Evolutionary conservation across 306 rosid genomes (phyloP).

Genomic region (Senna siamea): DNA sequence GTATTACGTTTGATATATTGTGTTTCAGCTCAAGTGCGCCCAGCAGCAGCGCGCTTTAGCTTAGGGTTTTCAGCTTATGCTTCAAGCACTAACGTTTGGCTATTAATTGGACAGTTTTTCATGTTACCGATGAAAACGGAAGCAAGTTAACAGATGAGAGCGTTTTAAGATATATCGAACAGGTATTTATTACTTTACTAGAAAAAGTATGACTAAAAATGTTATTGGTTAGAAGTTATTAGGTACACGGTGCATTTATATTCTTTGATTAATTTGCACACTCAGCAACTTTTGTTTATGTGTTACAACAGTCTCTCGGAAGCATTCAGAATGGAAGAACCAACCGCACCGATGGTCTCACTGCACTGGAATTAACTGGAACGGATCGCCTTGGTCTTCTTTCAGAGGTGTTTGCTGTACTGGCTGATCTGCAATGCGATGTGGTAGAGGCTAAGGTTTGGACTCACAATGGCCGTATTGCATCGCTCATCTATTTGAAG

Average conservation of each 20-base stretch:
- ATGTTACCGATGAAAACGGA: slow-evolving; percentile 82
- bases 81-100: background rate
- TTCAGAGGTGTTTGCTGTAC: slow-evolving; percentile 91
- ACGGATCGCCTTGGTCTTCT: slow-evolving; percentile 91
- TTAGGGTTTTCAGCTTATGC: background rate
- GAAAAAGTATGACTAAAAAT: slow-evolving; percentile 5
- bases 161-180: slow-evolving; percentile 73
- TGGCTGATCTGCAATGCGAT: slow-evolving; percentile 80
- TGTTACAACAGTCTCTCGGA: slow-evolving; percentile 65
- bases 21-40: background rate
- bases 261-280: background rate
- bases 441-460: slow-evolving; percentile 94
- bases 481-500: slow-evolving; percentile 68
- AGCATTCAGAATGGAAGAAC: slow-evolving; percentile 57
- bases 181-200: slow-evolving; percentile 57
- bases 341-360: slow-evolving; percentile 53
- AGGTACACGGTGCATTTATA: background rate
- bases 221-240: background rate
- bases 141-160: slow-evolving; percentile 80
- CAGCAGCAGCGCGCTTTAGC: no score
- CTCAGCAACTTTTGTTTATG: background rate
- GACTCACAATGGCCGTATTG: slow-evolving; percentile 96
- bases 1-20: background rate
- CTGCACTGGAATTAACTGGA: slow-evolving; percentile 81
- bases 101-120: slow-evolving; percentile 70